phyloP scores from a whole-genome alignment of 2,329 filamentous ascomycete species.

The Penicillium sp. region DNA sequence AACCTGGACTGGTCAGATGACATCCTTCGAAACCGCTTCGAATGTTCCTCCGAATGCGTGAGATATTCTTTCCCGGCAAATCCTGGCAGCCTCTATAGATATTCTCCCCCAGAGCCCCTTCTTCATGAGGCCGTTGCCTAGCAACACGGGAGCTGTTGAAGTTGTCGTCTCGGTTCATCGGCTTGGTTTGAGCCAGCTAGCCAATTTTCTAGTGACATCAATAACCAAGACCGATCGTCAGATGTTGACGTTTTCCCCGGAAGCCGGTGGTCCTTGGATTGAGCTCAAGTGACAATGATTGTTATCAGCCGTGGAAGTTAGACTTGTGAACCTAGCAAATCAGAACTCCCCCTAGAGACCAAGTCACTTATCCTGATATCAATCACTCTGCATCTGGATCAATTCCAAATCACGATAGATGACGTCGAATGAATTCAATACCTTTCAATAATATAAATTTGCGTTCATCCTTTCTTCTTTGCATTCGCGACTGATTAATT shows the following conservation, averaged over 20 bases:
- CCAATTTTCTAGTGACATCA: not conserved
- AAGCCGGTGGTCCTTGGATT: not conserved
- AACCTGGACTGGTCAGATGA: slow-evolving; percentile 1
- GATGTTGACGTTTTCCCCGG: not conserved
- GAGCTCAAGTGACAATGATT: not conserved
- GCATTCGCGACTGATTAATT: not conserved
- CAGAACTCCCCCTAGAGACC: not conserved
- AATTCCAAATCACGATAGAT: not conserved
- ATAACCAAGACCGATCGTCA: no score
- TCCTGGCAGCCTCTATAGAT: not conserved
- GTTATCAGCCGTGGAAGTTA: not conserved
- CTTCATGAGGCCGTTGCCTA: not conserved
- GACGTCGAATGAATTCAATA: not conserved
- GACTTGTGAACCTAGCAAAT: not conserved
- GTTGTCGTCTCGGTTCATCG: not conserved
- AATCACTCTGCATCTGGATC: not conserved
- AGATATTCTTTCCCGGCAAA: slow-evolving; percentile 1
- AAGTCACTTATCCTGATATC: not conserved
- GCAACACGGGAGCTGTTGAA: not conserved
- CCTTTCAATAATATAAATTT: not conserved
- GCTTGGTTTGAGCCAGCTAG: not conserved
- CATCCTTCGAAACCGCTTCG: not conserved
- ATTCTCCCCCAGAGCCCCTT: not conserved
- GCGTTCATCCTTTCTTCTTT: no score
- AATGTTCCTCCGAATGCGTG: not conserved